Evolutionary conservation across 768 basidiomycete genomes (phyloP), one percentile per base, ranked within the genome.

Genomic region (Tephrocybe rancida): DNA sequence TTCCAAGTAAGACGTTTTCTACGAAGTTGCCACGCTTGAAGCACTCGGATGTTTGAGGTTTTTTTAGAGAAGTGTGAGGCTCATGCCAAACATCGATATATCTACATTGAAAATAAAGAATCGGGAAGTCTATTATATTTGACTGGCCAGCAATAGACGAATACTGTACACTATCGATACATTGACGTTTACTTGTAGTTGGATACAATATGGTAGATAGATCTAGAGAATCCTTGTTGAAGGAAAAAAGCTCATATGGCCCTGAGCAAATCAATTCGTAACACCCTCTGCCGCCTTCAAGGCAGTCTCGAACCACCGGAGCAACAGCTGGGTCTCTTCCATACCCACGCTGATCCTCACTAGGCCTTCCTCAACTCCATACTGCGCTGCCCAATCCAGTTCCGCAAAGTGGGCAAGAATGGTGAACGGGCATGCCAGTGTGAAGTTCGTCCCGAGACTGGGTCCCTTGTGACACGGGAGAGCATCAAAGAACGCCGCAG

Each of bases 381-480:
- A 96, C 56, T 78, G 73, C 45, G 82, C 86, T 14, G 95, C 96
- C 96, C 96, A 99, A 32, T 89, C 91, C 57, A 96, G 73, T 70
- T 99, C 96, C 0, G 72, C 65, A 60, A 85, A 98, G 69, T 98
- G 96, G 32, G 92, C 96, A 22, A 99, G 77, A 53, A 98, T 85
- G 9, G 92, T 91, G 67, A 92, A 98, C 22, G 95, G 96, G 60
- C 87, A 95, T 27, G 94, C 93, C 26, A 98, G 79, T 2, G 96
- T 98, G 68, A 98, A 98, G 77, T 93, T 97, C 19, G 96, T 98
- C 2, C 96, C 96, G 8, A 92, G 79, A 64, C 86, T 87, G 0
- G 96, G 96, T 2, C 96, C 96, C 67, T 98, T 99, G 59, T 82
- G 81, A 68, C 87, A 94, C 7, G 81, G 78, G 34, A 99, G 75